Evolutionary conservation across 768 basidiomycete genomes (phyloP).

Genomic region (Suillus cothurnatus): DNA sequence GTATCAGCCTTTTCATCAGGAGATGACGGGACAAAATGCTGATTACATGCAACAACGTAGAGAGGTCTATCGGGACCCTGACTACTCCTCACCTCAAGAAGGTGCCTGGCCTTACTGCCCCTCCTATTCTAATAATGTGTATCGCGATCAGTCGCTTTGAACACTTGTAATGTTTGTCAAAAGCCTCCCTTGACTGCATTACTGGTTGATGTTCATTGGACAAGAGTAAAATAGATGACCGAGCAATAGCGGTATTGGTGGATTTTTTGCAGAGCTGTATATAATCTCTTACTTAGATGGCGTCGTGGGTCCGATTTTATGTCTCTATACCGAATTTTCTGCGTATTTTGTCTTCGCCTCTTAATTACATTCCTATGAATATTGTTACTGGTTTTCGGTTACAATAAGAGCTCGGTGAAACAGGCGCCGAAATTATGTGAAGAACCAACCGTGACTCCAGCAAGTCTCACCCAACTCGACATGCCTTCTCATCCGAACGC

Average conservation of each 20-base stretch:
- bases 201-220: conserved; percentile 4
- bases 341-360: not conserved
- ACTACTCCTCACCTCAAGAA: not conserved
- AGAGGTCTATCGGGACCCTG: not conserved
- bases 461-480: not conserved
- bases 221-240: not conserved
- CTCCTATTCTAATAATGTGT: not conserved
- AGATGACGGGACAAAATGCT: not conserved
- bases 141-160: not conserved
- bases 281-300: not conserved
- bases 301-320: not conserved
- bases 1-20: not conserved
- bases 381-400: not conserved
- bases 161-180: not conserved
- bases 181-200: not conserved
- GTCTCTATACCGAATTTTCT: not conserved
- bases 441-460: not conserved
- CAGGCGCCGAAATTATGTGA: not conserved
- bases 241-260: not conserved
- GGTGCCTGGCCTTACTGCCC: not conserved
- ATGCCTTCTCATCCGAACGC: conserved; percentile 9
- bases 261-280: not conserved
- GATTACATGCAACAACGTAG: not conserved
- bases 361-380: not conserved
- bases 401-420: not conserved